Evolutionary conservation across 257 asterid genomes (phyloP).

Genomic region (Salvia hispanica): DNA sequence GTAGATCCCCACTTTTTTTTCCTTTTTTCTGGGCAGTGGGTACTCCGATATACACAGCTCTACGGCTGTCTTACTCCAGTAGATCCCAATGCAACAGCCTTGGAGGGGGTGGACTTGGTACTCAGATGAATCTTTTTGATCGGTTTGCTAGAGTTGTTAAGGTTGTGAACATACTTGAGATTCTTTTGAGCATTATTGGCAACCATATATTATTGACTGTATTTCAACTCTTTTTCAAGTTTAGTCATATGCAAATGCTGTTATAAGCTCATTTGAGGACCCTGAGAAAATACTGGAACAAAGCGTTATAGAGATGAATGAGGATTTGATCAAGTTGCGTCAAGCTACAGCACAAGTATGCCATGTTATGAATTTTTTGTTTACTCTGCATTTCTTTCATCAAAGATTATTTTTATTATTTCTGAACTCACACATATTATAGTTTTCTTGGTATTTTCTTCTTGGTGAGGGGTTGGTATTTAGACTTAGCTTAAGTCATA

Average conservation of each 20-base stretch:
- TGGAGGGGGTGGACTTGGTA: conserved; percentile 73
- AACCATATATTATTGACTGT: conserved; percentile 19
- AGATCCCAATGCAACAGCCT: conserved; percentile 50
- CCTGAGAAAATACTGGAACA: conserved; percentile 98
- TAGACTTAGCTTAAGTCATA: not conserved
- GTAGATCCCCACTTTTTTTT: conserved; percentile 7
- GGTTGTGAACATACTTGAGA: conserved; percentile 46
- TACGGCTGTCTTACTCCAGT: conserved; percentile 50
- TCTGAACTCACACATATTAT: not conserved
- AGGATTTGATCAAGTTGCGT: conserved; percentile 87
- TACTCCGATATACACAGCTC: conserved; percentile 47
- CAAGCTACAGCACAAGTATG: conserved; percentile 99
- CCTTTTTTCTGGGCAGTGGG: conserved; percentile 55
- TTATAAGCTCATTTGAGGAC: conserved; percentile 86
- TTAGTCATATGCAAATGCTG: conserved; percentile 90
- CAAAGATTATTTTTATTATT: not conserved
- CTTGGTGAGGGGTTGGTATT: not conserved
- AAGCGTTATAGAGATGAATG: conserved; percentile 89
- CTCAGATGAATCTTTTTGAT: conserved; percentile 86
- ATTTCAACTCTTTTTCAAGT: conserved; percentile 16
- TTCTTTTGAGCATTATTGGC: conserved; percentile 29
- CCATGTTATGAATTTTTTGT: conserved; percentile 23
- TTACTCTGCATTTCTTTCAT: conserved; percentile 8
- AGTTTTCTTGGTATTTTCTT: not conserved
- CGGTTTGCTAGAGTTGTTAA: conserved; percentile 94